Evolutionary conservation across 2,329 filamentous ascomycete genomes (phyloP), one percentile per base, ranked within the genome.

Genomic region (Elsinoe perseae): DNA sequence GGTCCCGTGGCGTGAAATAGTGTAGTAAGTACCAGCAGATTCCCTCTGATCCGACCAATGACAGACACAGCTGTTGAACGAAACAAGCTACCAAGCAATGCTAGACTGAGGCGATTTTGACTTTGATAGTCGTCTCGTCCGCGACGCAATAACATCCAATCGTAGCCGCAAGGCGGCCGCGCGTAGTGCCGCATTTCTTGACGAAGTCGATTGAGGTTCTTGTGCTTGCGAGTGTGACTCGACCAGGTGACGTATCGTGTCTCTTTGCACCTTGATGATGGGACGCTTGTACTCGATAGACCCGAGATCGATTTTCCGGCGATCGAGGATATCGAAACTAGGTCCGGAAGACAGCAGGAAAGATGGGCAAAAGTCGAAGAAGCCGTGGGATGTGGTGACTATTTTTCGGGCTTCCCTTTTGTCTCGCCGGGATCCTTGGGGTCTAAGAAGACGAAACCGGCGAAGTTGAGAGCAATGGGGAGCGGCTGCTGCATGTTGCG

Each of bases 361-460:
- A n/a, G n/a, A n/a, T n/a, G n/a, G n/a, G n/a, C n/a, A n/a, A n/a
- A n/a, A n/a, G n/a, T n/a, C n/a, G n/a, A n/a, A n/a, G n/a, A n/a
- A n/a, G n/a, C n/a, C n/a, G n/a, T n/a, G n/a, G n/a, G n/a, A n/a
- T n/a, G n/a, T n/a, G n/a, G n/a, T n/a, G n/a, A n/a, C 23, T 50
- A 50, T 16, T 50, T 50, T 27, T 50, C 44, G 4, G 44, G 44
- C 25, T 30, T 30, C 10, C 44, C 25, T 16, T 34, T 30, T 23
- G 44, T 50, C 44, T 50, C 44, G 23, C 25, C 28, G 16, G 44
- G 44, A 50, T 50, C 44, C 14, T 50, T 50, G 30, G 44, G 44
- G 44, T 30, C 25, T 21, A 32, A 34, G 44, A 50, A 50, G 6
- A 34, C 7, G 21, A 50, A 50, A 16, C 23, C 25, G 16, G 44